Percentiles rank a stretch among this genome's conserved stretches.
Conservation (phyloP, 2,329 filamentous ascomycete species). For the Colletotrichum cuscutae region DNA sequence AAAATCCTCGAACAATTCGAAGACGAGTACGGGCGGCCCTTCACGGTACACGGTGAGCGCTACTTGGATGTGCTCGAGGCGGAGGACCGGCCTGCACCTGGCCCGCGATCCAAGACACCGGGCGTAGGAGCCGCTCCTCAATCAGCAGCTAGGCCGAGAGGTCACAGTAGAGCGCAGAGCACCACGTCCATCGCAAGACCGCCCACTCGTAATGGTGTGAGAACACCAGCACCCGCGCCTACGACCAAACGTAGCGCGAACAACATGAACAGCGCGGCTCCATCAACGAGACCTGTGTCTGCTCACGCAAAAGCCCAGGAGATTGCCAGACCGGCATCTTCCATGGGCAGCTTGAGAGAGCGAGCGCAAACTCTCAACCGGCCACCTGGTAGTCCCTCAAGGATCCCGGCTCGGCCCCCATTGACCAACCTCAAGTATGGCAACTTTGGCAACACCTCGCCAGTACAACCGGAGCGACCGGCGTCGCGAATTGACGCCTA, state of each 20-base stretch:
- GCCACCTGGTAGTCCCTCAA: conserved; percentile 67
- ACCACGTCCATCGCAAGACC: conserved; percentile 37
- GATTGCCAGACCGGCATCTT: conserved; percentile 11
- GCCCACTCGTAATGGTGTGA: conserved; percentile 44
- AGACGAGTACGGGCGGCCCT: conserved; percentile 91
- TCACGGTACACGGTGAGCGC: conserved; percentile 90
- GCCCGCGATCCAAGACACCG: conserved; percentile 79
- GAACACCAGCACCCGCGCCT: conserved; percentile 63
- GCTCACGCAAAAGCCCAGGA: conserved; percentile 32
- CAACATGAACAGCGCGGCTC: conserved; percentile 36
- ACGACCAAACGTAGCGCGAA: conserved; percentile 43
- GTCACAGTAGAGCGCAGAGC: conserved; percentile 50
- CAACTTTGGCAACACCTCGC: conserved; percentile 81
- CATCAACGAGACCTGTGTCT: conserved; percentile 15
- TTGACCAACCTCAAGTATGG: conserved; percentile 76
- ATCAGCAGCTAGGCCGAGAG: conserved; percentile 51
- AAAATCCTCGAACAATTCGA: conserved; percentile 89
- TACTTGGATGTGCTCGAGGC: conserved; percentile 88
- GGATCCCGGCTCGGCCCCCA: conserved; percentile 76
- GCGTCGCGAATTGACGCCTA: conserved; percentile 47
- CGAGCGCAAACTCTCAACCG: conserved; percentile 36
- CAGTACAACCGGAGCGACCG: conserved; percentile 70
- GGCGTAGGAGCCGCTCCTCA: conserved; percentile 63
- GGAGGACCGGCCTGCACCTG: conserved; percentile 62
- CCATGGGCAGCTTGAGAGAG: conserved; percentile 36